A percentile compares a stretch with the other conserved stretches of the same genome.
phyloP scores from a whole-genome alignment of 768 basidiomycete species.

The Suillus tomentosus region DNA sequence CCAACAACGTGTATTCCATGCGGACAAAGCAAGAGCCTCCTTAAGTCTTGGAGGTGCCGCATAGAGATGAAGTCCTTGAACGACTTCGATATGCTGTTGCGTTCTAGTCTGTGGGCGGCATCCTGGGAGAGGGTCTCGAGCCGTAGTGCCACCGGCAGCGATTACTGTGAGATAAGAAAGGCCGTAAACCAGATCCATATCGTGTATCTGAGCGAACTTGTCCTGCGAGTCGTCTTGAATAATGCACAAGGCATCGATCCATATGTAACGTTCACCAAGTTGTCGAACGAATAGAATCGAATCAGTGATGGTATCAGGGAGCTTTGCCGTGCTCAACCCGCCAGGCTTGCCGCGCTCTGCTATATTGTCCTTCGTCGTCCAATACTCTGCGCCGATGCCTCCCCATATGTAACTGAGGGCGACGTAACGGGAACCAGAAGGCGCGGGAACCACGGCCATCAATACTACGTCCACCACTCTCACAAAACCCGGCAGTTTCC shows the following conservation, averaged over 20 bases:
- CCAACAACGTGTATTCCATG: constrained; percentile 27
- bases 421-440: constrained; percentile 24
- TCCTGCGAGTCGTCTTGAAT: constrained; percentile 22
- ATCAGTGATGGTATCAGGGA: constrained; percentile 28
- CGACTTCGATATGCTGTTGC: constrained; percentile 20
- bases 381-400: constrained; percentile 8
- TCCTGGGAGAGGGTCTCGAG: constrained; percentile 18
- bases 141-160: constrained; percentile 19
- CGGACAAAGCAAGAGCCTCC: constrained; percentile 14
- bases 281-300: constrained; percentile 22
- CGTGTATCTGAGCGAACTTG: constrained; percentile 20
- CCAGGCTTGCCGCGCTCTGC: not conserved
- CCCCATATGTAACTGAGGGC: constrained; percentile 30
- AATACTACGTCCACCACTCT: constrained; percentile 9
- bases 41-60: constrained; percentile 20
- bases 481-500: constrained; percentile 9
- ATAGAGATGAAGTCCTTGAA: constrained; percentile 25
- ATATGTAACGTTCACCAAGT: constrained; percentile 27
- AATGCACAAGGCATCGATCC: constrained; percentile 30
- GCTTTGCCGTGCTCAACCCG: constrained; percentile 5
- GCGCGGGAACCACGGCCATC: constrained; percentile 16
- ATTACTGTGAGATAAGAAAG: constrained; percentile 22
- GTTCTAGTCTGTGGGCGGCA: constrained; percentile 15
- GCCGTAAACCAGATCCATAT: constrained; percentile 26
- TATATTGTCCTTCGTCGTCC: constrained; percentile 10